Percentiles rank a stretch among this genome's conserved stretches.
Conservation (phyloP, 1,139 yeast species). For the Meyerozyma athensensis region DNA sequence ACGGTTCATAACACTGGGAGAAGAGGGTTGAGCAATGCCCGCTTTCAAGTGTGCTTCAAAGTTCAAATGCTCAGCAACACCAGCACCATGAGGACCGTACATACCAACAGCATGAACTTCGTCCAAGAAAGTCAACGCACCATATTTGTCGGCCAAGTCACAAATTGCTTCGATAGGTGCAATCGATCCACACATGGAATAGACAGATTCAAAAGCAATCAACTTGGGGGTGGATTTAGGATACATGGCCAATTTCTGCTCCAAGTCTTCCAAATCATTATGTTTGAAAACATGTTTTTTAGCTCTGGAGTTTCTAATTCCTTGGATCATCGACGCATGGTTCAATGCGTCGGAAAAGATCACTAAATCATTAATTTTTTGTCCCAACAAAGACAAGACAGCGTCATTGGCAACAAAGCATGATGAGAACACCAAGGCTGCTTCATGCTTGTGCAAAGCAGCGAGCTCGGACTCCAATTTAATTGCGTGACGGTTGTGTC, state of each 20-base stretch:
- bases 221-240: constrained; percentile 86
- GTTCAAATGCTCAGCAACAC: constrained; percentile 95
- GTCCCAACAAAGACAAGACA: constrained; percentile 86
- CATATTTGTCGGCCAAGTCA: constrained; percentile 94
- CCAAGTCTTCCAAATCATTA: constrained; percentile 81
- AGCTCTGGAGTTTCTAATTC: constrained; percentile 87
- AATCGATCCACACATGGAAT: constrained; percentile 97
- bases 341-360: constrained; percentile 89
- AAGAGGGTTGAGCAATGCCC: constrained; percentile 53
- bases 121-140: constrained; percentile 93
- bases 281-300: constrained; percentile 88
- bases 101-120: constrained; percentile 99
- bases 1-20: constrained; percentile 72
- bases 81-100: constrained; percentile 99
- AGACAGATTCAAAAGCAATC: constrained; percentile 95
- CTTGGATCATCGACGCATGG: constrained; percentile 97
- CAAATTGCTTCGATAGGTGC: constrained; percentile 91
- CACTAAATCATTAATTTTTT: constrained; percentile 82
- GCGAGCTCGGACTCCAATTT: constrained; percentile 83
- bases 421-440: constrained; percentile 89
- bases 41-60: constrained; percentile 72
- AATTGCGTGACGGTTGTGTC: constrained; percentile 88
- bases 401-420: constrained; percentile 98
- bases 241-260: constrained; percentile 66
- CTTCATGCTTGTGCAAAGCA: constrained; percentile 88